Evolutionary conservation across 768 basidiomycete species (phyloP).

Genomic region (Leccinum sublutescens): DNA sequence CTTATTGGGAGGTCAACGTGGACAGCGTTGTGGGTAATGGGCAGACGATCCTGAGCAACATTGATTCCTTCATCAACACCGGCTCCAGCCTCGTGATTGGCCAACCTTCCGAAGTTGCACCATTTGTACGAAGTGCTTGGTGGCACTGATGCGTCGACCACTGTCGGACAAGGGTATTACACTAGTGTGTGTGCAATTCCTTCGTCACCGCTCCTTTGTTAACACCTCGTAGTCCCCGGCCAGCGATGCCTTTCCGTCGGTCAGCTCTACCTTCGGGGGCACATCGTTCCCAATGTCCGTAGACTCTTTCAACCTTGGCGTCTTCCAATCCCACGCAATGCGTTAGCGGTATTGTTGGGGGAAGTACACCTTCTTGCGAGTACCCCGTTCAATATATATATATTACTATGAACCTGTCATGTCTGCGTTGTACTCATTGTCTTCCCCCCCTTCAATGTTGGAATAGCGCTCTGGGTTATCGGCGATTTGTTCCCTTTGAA

Average conservation of each 20-base stretch:
- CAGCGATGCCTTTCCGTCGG: not conserved
- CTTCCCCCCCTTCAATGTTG: not conserved
- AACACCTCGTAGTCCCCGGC: not conserved
- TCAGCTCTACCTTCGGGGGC: not conserved
- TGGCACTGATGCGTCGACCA: conserved; percentile 21
- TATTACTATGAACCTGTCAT: no score
- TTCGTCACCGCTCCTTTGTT: not conserved
- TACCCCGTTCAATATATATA: not conserved
- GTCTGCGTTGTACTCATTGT: conserved; percentile 6
- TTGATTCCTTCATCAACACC: conserved; percentile 19
- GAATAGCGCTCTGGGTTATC: not conserved
- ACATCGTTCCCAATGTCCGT: not conserved
- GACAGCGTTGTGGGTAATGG: conserved; percentile 2
- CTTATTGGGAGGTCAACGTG: conserved; percentile 20
- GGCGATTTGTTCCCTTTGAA: not conserved
- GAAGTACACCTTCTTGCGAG: not conserved
- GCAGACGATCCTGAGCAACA: not conserved
- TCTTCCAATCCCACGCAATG: not conserved
- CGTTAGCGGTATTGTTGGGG: not conserved
- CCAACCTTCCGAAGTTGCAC: conserved; percentile 6
- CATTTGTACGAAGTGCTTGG: conserved; percentile 24
- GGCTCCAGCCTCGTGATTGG: conserved; percentile 21
- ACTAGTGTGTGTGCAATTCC: conserved; percentile 15
- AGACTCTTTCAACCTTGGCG: not conserved
- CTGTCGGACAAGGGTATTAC: conserved; percentile 31